Evolutionary conservation across 805 yeast genomes (phyloP), one percentile per base, ranked within the genome.

Genomic region (Saturnispora quitensis): DNA sequence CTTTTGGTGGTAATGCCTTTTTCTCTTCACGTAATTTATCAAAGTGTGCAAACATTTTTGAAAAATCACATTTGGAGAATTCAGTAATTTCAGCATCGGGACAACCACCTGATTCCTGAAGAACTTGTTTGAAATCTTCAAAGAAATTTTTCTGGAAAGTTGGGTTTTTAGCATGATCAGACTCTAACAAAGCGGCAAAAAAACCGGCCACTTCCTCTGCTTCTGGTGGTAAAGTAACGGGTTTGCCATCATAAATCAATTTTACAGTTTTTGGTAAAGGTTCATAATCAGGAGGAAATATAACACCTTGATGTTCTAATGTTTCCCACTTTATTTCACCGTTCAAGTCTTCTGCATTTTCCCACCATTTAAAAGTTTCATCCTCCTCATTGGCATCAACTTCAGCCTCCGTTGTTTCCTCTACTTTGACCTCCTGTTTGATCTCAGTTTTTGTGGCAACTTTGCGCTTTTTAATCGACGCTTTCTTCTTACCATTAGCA

Each of bases 181-280:
- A 77, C 57, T 87, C 89, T 43, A 90, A 56, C 80, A 91, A 75
- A 5, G 96, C 96, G 9, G 85, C 98, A 66, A 76, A 91, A 62
- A 89, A 91, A 0, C 97, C 97, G 0, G 97, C 98, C 35, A 91
- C 97, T 67, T 91, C 98, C 68, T 91, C 99, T 2, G 97, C 97
- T 51, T 75, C 86, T 1, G 72, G 69, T 1, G 96, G 91, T 53
- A 91, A 72, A 28, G 72, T 72, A 0, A 90, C 90, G 0, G 93
- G 86, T 57, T 78, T 74, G 0, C 87, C 88, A 58, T 85, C 84
- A 61, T 91, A 90, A 53, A 78, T 75, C 50, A 91, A 60, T 62
- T 85, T 87, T 40, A 90, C 86, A 60, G 79, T 76, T 5, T 78
- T 70, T 0, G 98, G 98, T 43, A 91, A 69, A 3, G 93, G 89